Evolutionary conservation across 331 rosid genomes (phyloP).

Genomic region (Rhamnella rubrinervis): DNA sequence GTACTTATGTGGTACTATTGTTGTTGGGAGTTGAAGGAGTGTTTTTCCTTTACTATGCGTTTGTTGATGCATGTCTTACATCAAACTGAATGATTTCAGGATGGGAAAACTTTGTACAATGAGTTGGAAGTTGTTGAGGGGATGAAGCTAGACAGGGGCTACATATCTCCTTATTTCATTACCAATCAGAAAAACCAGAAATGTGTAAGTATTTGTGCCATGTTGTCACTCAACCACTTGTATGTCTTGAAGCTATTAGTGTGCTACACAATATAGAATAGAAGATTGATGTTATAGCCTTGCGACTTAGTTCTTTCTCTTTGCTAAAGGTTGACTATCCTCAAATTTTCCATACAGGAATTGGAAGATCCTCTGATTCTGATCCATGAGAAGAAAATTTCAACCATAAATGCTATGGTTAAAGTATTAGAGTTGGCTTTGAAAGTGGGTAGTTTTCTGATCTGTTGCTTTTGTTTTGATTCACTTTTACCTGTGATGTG

Average conservation of each 20-base stretch:
- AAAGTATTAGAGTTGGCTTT: conserved; percentile 84
- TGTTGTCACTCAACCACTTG: neutral
- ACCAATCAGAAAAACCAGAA: conserved; percentile 84
- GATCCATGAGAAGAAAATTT: conserved; percentile 88
- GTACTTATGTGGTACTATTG: neutral
- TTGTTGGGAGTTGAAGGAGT: neutral
- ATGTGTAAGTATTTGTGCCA: conserved; percentile 58
- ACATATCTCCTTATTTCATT: conserved; percentile 81
- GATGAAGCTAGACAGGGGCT: conserved; percentile 90
- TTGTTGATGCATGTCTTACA: conserved; percentile 1
- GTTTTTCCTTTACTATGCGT: neutral
- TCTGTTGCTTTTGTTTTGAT: conserved; percentile 3
- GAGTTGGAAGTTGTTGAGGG: conserved; percentile 97
- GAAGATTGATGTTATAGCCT: neutral
- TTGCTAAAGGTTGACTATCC: neutral
- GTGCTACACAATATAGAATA: neutral
- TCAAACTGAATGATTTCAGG: conserved; percentile 47
- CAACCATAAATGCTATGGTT: conserved; percentile 68
- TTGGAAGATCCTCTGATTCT: conserved; percentile 84
- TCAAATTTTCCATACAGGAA: conserved; percentile 42
- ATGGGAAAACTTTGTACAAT: conserved; percentile 76
- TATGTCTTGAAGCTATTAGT: neutral
- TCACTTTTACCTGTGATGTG: neutral
- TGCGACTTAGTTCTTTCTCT: neutral
- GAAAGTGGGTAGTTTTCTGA: conserved; percentile 47